A percentile compares a stretch with the other conserved stretches of the same genome.
Conservation (phyloP, 257 asterid species). For the Solanum boliviense region DNA sequence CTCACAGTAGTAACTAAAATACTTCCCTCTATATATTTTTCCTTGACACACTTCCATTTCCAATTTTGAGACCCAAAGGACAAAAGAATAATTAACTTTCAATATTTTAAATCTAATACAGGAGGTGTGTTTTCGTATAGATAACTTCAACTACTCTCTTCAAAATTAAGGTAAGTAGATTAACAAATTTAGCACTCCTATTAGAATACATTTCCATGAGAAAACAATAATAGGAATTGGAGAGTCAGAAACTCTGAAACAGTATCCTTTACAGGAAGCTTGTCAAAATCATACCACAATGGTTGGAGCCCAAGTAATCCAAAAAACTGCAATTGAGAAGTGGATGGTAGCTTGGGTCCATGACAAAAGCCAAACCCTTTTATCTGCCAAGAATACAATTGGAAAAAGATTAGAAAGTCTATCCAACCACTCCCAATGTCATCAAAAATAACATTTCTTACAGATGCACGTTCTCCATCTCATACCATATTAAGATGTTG, state of each 20-base stretch:
- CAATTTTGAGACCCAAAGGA: neutral
- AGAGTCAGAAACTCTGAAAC: neutral
- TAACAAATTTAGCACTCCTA: neutral
- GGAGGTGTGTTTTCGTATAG: neutral
- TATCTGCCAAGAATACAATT: slow-evolving; percentile 34
- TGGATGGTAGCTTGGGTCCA: slow-evolving; percentile 64
- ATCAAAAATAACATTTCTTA: neutral
- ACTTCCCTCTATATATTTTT: neutral
- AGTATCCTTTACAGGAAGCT: neutral
- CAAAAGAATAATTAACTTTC: neutral
- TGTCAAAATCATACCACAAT: slow-evolving; percentile 41
- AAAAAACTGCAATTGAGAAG: slow-evolving; percentile 59
- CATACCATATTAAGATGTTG: neutral
- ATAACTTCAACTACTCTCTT: neutral
- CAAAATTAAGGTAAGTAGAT: neutral
- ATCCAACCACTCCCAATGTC: neutral
- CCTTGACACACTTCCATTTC: neutral
- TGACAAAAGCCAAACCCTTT: slow-evolving; percentile 67
- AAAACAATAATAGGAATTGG: neutral
- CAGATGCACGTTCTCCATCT: neutral
- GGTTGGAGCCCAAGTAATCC: slow-evolving; percentile 91
- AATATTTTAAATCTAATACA: neutral
- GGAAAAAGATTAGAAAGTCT: neutral
- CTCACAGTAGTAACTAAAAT: neutral
- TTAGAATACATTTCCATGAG: neutral